These are phyloP conservation scores for Russula lepida DNA, from an alignment of 768 basidiomycete species.

Conservation along the genomic window DNA sequence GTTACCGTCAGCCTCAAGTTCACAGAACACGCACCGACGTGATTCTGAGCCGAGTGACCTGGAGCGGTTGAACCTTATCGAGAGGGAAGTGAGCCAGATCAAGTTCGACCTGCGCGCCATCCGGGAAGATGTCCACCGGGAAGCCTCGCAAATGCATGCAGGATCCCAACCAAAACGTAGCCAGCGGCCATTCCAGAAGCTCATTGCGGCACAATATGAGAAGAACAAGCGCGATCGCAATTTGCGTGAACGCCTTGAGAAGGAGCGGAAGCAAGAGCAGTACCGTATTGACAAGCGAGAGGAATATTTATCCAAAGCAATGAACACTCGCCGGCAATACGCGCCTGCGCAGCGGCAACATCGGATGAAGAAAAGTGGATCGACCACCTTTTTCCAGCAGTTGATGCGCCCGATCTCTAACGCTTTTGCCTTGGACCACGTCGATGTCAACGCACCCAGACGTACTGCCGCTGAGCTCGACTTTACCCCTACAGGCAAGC, in stretches of 20 bases:
- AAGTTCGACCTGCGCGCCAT: slow-evolving; percentile 67
- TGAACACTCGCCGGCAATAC: slow-evolving; percentile 48
- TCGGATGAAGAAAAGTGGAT: slow-evolving; percentile 84
- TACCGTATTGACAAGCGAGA: slow-evolving; percentile 63
- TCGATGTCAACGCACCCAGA: slow-evolving; percentile 35
- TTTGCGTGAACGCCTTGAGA: slow-evolving; percentile 57
- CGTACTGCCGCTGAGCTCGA: slow-evolving; percentile 68
- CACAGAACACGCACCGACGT: slow-evolving; percentile 41
- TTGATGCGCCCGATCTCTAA: slow-evolving; percentile 87
- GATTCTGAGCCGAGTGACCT: slow-evolving; percentile 60
- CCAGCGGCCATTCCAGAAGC: slow-evolving; percentile 56
- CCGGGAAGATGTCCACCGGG: slow-evolving; percentile 66
- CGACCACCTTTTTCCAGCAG: slow-evolving; percentile 68
- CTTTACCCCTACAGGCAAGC: slow-evolving; percentile 64
- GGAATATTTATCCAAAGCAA: slow-evolving; percentile 65
- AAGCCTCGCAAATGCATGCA: slow-evolving; percentile 42
- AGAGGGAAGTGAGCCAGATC: slow-evolving; percentile 51
- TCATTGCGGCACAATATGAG: slow-evolving; percentile 62
- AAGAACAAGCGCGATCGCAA: slow-evolving; percentile 73
- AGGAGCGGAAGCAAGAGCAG: slow-evolving; percentile 73
- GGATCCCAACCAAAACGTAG: slow-evolving; percentile 44
- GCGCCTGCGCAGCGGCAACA: slow-evolving; percentile 57
- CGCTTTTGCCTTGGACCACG: slow-evolving; percentile 64
- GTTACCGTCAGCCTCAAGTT: slow-evolving; percentile 36
- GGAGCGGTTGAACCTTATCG: slow-evolving; percentile 68